Evolutionary conservation across 2,329 filamentous ascomycete genomes (phyloP).

Genomic region (Talaromyces amestolkiae): DNA sequence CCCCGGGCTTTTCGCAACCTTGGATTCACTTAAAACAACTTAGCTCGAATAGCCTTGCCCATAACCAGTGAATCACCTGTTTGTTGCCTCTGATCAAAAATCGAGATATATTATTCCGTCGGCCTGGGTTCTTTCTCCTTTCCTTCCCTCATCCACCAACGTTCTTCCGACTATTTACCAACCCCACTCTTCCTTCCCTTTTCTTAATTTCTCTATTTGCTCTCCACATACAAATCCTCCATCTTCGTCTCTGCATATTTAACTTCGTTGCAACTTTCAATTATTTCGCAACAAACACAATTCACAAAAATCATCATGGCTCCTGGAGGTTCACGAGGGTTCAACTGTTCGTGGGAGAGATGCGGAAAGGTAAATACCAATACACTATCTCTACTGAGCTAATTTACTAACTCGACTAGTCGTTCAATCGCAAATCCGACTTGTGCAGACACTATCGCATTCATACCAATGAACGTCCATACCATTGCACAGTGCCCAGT

Average conservation of each 20-base stretch:
- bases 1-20: conserved; percentile 9
- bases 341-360: conserved; percentile 44
- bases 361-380: conserved; percentile 42
- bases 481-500: conserved; percentile 44
- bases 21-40: neutral
- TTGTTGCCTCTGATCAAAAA: neutral
- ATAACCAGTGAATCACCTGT: neutral
- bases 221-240: conserved; percentile 2
- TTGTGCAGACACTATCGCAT: conserved; percentile 48
- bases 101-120: neutral
- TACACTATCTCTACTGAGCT: neutral
- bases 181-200: conserved; percentile 7
- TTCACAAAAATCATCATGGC: conserved; percentile 26
- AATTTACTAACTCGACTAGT: conserved; percentile 29
- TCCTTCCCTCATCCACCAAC: neutral
- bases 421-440: conserved; percentile 51
- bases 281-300: neutral
- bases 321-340: conserved; percentile 42
- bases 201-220: neutral
- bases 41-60: conserved; percentile 2
- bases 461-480: conserved; percentile 50
- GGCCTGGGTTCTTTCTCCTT: neutral
- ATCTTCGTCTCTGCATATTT: neutral
- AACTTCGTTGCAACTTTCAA: neutral
- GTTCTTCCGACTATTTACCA: neutral